Conservation (phyloP, 2,329 filamentous ascomycete species). For the Clarireedia hainanense region DNA sequence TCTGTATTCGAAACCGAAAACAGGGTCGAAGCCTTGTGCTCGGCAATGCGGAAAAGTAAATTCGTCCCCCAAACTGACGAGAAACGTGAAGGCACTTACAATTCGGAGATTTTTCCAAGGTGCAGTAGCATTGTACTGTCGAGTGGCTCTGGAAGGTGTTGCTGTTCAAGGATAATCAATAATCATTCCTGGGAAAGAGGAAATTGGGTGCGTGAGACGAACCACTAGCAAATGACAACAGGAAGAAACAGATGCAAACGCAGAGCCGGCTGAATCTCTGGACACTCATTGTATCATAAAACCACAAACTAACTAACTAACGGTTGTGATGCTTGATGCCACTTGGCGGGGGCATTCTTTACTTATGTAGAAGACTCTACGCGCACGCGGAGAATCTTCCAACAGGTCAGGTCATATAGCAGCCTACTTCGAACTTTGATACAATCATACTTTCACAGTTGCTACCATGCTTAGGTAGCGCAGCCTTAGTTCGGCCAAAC, state of each 20-base stretch:
- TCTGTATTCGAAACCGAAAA: not conserved
- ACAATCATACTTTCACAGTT: too few species aligned
- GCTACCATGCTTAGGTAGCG: not conserved
- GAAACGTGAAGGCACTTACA: not conserved
- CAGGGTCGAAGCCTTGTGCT: not conserved
- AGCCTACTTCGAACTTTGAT: too few species aligned
- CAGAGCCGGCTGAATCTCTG: not conserved
- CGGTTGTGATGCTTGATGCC: too few species aligned
- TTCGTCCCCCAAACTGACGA: not conserved
- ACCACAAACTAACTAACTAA: too few species aligned
- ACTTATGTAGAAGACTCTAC: conserved; percentile 3
- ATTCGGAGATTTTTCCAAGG: not conserved
- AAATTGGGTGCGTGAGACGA: not conserved
- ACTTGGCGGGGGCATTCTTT: not conserved
- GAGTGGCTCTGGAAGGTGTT: not conserved
- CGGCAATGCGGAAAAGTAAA: not conserved
- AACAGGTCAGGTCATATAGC: too few species aligned
- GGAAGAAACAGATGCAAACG: not conserved
- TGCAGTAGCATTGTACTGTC: not conserved
- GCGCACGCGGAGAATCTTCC: too few species aligned
- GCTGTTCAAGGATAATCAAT: not conserved
- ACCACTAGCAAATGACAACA: conserved; percentile 4
- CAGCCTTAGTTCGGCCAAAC: not conserved
- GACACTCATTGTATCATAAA: not conserved
- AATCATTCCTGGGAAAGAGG: not conserved